Base-by-base conservation (phyloP, 345 rosid genomes). In the Garcia nutans region DNA sequence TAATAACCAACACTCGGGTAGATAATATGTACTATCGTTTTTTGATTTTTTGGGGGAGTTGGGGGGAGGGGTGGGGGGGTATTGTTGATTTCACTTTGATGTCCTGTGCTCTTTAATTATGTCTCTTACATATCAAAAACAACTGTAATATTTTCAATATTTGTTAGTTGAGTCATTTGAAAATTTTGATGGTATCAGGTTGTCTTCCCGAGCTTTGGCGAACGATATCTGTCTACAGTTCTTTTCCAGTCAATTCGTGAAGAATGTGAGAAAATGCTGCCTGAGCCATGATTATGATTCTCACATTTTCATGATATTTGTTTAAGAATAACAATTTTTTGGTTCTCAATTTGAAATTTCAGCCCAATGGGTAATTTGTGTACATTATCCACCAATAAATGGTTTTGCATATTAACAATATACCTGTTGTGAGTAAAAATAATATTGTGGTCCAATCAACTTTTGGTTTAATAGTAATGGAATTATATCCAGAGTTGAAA, bases 171-270 rank as follows among this genome's bases (percentile, higher is more conserved):
- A 54, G 72, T 77, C 6, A 44, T 71, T 5, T 13, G 22, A 37
- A 24, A 45, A 8, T 37, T 58, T 59, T 37, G n/a, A 45, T 74
- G 44, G 37, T 72, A 72, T 72, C 90, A 93, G 99, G 98, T 92
- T 78, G 95, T 93, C 62, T 92, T 96, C 62, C 99, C 98, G 2
- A 96, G 98, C 88, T 92, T 96, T 12, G 97, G 99, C 3, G 99
- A 96, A 75, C 87, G 97, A 66, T 93, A 96, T 56, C 88, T 93
- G 45, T 93, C 99, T 0, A 76, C 98, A 0, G 90, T 90, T 54
- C 95, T 93, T 74, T 96, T 96, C 87, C 92, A 90, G 82, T 93
- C 98, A 5, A 96, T 96, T 56, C 86, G 94, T 65, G 94, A 96
- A 80, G 98, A 89, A 81, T 91, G 92, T 3, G 96, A 90, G 91